Percentiles rank a stretch among this genome's conserved stretches.
Conservation (phyloP, 306 rosid genomes). For the Malus domestica region DNA sequence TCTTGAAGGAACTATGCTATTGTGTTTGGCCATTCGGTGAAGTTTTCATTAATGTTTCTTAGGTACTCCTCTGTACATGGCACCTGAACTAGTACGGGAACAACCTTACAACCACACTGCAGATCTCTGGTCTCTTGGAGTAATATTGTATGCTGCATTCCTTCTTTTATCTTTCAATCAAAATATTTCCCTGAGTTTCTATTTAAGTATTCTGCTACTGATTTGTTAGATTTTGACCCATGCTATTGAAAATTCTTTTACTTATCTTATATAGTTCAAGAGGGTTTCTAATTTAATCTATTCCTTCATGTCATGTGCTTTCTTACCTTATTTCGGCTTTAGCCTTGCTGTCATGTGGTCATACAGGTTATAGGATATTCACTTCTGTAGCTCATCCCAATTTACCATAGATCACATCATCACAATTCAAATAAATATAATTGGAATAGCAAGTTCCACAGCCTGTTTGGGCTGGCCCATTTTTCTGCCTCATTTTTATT, state of each 20-base stretch:
- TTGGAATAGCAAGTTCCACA: neutral
- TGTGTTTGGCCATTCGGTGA: neutral
- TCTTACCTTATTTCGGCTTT: neutral
- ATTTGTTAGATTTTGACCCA: neutral
- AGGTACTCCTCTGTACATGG: slow-evolving; percentile 99
- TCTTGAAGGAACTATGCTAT: neutral
- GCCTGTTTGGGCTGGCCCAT: neutral
- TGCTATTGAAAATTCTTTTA: slow-evolving; percentile 4
- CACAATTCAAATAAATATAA: neutral
- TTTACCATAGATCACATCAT: neutral
- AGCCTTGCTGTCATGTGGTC: neutral
- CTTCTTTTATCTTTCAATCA: neutral
- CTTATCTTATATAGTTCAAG: slow-evolving; percentile 3
- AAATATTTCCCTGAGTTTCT: slow-evolving; percentile 16
- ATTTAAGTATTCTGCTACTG: neutral
- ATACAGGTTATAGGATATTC: neutral
- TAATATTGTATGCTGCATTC: slow-evolving; percentile 63
- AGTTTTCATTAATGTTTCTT: slow-evolving; percentile 3
- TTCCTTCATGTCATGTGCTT: neutral
- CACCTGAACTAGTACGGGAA: slow-evolving; percentile 95
- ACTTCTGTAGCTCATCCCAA: neutral
- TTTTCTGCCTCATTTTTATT: slow-evolving; percentile 4
- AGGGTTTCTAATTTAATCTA: neutral
- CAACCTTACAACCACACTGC: slow-evolving; percentile 96
- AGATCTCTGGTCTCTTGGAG: slow-evolving; percentile 98